Base-by-base conservation (phyloP, 106 monocot species). In the Xerophyta viscosa region DNA sequence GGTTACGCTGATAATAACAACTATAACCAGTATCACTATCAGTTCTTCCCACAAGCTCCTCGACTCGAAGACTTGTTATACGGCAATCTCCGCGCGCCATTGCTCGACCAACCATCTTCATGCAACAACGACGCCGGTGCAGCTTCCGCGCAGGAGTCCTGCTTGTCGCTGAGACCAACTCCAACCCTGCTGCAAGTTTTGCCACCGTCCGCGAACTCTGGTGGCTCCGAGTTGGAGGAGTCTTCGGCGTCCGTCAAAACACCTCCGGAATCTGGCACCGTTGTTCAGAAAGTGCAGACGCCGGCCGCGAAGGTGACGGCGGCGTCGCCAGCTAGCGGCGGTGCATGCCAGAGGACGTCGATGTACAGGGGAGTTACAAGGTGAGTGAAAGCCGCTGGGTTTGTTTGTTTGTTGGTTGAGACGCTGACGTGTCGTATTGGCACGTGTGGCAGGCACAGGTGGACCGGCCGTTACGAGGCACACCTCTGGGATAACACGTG, bases 401-500 rank as follows among this genome's bases (percentile, higher is more conserved):
- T 14, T 47, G 46, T 3, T 47, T 47, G 2, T 47, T 47, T 50
- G 24, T 50, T 25, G 50, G 1, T 2, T 50, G 8, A 9, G 23
- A 22, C 29, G 52, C 9, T 52, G 52, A 52, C 52, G 52, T 54
- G 31, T 46, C n/a, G 8, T 19, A 2, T 29, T 54, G 8, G 7
- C 31, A 54, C 54, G 54, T 31, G 54, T 31, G 19, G n/a, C 42
- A 76, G 76, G 60, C 76, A 76, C 25, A 45, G 76, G 41, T 76
- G 76, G 76, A 76, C 76, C 9, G 76, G 76, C 0, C 37, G 76
- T 26, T 76, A 65, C 43, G 76, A 76, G 52, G 76, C 76, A 9
- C 76, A 76, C 48, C 65, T 76, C 41, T 76, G 76, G 76, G 76
- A 76, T 54, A 76, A 76, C 56, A 76, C 69, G 24, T 76, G 70